These are phyloP conservation scores for Iberis amara DNA, from an alignment of 441 rosid genomes.

Conservation along the genomic window DNA sequence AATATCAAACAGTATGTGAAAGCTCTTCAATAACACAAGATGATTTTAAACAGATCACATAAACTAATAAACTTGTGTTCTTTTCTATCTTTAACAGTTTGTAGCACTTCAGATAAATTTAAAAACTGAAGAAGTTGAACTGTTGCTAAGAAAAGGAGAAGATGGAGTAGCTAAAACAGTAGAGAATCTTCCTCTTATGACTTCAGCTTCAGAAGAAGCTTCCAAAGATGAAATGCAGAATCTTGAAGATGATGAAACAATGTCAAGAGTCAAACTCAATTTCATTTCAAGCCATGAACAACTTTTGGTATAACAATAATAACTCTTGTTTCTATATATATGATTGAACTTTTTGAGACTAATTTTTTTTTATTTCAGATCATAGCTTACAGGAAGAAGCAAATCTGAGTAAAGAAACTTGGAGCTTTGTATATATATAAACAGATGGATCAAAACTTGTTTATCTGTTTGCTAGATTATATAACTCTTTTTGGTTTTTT, in stretches of 20 bases:
- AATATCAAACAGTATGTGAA: not conserved
- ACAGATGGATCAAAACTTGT: conserved; percentile 25
- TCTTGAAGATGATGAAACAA: conserved; percentile 46
- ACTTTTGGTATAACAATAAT: conserved; percentile 36
- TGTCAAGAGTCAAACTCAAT: conserved; percentile 38
- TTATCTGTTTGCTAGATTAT: conserved; percentile 17
- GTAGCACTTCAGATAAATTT: conserved; percentile 43
- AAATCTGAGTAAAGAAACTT: conserved; percentile 27
- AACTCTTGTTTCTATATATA: not conserved
- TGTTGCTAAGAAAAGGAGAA: conserved; percentile 32
- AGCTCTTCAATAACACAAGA: conserved; percentile 1
- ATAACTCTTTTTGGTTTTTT: conserved; percentile 13
- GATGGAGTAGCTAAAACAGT: conserved; percentile 14
- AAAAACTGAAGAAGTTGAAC: conserved; percentile 51
- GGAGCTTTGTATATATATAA: conserved; percentile 22
- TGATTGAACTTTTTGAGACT: conserved; percentile 2
- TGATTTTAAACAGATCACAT: not conserved
- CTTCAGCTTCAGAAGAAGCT: conserved; percentile 23
- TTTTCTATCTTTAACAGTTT: conserved; percentile 34
- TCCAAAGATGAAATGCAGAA: conserved; percentile 34
- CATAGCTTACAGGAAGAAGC: conserved; percentile 45
- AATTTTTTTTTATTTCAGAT: conserved; percentile 32
- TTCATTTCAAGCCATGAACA: conserved; percentile 27
- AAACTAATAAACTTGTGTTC: conserved; percentile 6
- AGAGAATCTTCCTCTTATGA: conserved; percentile 21